A percentile compares a stretch with the other conserved stretches of the same genome.
phyloP scores from a whole-genome alignment of 1,139 yeast species.

The Kodamaea anthophila region DNA sequence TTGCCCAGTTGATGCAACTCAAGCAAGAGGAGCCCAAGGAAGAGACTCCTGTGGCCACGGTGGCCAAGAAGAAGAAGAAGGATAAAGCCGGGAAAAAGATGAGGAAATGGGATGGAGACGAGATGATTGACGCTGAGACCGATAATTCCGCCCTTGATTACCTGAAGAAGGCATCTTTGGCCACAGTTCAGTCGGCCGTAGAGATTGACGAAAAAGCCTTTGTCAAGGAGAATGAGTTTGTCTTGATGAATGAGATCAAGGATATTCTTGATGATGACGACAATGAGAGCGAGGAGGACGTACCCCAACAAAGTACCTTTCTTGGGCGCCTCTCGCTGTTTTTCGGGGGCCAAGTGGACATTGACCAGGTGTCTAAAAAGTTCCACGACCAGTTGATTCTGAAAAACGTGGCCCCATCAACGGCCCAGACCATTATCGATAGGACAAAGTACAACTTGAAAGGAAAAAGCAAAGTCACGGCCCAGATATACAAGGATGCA shows the following conservation, averaged over 20 bases:
- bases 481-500: constrained; percentile 43
- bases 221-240: constrained; percentile 34
- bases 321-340: constrained; percentile 33
- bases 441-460: constrained; percentile 28
- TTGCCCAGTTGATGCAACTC: constrained; percentile 26
- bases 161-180: constrained; percentile 20
- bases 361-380: constrained; percentile 37
- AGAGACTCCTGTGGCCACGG: constrained; percentile 7
- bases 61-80: constrained; percentile 14
- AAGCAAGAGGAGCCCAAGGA: constrained; percentile 10
- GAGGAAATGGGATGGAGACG: constrained; percentile 44
- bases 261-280: constrained; percentile 35
- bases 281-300: constrained; percentile 20
- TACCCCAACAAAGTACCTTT: constrained; percentile 17
- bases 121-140: constrained; percentile 22
- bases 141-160: constrained; percentile 29
- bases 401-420: constrained; percentile 39
- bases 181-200: constrained; percentile 35
- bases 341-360: constrained; percentile 33
- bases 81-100: constrained; percentile 25
- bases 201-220: constrained; percentile 30
- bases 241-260: constrained; percentile 38
- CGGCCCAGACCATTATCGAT: constrained; percentile 34
- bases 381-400: constrained; percentile 39
- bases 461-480: constrained; percentile 25